Conservation (phyloP, 805 yeast species). For the Wickerhamiella siamensis region DNA sequence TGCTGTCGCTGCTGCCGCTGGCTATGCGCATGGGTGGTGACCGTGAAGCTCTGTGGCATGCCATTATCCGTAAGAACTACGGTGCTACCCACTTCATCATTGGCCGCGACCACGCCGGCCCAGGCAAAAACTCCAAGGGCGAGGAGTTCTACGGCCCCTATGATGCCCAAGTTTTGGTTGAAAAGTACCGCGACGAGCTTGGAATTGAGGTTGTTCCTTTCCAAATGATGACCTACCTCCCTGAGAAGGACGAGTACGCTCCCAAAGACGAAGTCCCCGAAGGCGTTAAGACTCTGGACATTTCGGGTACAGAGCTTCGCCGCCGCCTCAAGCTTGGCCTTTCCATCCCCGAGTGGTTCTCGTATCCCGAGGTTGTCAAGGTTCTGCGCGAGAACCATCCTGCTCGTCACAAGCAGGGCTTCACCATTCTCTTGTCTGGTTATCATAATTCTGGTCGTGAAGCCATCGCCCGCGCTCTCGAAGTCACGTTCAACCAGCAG, state of each 20-base stretch:
- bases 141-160: conserved; percentile 93
- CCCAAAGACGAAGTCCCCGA: conserved; percentile 85
- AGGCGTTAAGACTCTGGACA: conserved; percentile 69
- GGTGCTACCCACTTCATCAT: conserved; percentile 96
- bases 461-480: conserved; percentile 66
- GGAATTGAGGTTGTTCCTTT: conserved; percentile 88
- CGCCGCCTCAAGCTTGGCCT: conserved; percentile 73
- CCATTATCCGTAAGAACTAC: conserved; percentile 86
- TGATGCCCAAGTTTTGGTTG: conserved; percentile 87
- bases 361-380: conserved; percentile 89
- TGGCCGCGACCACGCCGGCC: conserved; percentile 98
- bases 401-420: conserved; percentile 81
- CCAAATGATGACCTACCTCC: conserved; percentile 91
- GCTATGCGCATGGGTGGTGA: conserved; percentile 99
- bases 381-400: conserved; percentile 87
- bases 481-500: conserved; percentile 80
- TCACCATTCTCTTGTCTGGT: conserved; percentile 56
- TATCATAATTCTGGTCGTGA: conserved; percentile 44
- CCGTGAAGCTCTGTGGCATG: conserved; percentile 97
- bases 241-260: conserved; percentile 88
- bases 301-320: conserved; percentile 90
- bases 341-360: conserved; percentile 91
- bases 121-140: conserved; percentile 78
- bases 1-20: conserved; percentile 71
- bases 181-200: conserved; percentile 57